A percentile compares a stretch with the other conserved stretches of the same genome.
These are phyloP conservation scores for Dothistroma pini DNA, from an alignment of 2,329 filamentous ascomycete genomes.

Conservation along the genomic window DNA sequence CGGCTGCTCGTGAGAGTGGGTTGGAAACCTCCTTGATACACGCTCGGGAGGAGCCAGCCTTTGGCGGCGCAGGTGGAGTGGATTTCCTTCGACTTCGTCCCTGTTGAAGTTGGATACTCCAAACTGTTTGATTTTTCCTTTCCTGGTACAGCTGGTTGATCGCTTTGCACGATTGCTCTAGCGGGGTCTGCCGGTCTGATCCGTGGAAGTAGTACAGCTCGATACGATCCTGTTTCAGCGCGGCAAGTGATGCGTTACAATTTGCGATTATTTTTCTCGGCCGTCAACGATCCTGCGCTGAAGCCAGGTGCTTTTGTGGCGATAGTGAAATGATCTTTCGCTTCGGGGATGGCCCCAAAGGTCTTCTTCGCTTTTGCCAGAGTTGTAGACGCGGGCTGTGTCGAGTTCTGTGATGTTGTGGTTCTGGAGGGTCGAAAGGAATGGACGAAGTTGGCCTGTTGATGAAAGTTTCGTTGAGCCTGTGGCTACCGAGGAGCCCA, in stretches of 20 bases:
- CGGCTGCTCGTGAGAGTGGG: conserved; percentile 36
- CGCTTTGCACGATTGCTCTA: conserved; percentile 46
- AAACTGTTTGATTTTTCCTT: conserved; percentile 45
- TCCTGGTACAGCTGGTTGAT: conserved; percentile 47
- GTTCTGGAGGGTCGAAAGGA: conserved; percentile 32
- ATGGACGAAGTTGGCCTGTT: conserved; percentile 22
- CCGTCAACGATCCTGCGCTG: conserved; percentile 22
- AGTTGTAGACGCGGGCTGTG: conserved; percentile 39
- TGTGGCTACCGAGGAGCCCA: conserved; percentile 27
- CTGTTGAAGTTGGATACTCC: conserved; percentile 47
- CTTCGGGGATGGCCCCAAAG: conserved; percentile 36
- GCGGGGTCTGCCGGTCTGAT: conserved; percentile 46
- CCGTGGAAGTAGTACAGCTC: conserved; percentile 45
- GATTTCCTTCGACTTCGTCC: conserved; percentile 48
- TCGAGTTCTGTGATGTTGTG: conserved; percentile 37
- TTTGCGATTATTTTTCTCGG: conserved; percentile 28
- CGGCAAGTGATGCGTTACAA: conserved; percentile 26
- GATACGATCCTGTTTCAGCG: conserved; percentile 30
- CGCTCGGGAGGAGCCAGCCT: conserved; percentile 42
- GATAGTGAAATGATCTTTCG: conserved; percentile 24
- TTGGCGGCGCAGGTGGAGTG: conserved; percentile 40
- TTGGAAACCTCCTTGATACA: conserved; percentile 49
- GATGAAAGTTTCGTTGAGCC: conserved; percentile 24
- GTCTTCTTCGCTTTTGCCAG: conserved; percentile 40
- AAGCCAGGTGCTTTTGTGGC: conserved; percentile 33